Evolutionary conservation across 352 stramenopile genomes (phyloP).

Genomic region (Phytophthora fragariaefolia): DNA sequence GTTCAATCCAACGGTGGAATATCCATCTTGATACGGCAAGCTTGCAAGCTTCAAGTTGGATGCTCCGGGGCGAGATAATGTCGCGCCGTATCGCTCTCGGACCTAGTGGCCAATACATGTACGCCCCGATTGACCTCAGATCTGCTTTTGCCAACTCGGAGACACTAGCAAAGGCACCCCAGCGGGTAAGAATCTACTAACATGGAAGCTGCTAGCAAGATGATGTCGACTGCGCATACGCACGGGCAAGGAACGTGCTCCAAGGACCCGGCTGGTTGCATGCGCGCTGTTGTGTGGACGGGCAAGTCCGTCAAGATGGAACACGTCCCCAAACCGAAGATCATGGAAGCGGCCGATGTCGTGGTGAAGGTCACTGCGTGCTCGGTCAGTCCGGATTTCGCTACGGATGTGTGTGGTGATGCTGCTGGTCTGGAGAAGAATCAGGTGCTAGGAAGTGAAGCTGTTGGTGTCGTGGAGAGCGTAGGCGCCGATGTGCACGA

Average conservation of each 20-base stretch:
- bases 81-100: conserved; percentile 20
- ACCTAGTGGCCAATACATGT: too few relatives aligned
- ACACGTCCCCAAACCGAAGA: conserved; percentile 61
- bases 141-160: conserved; percentile 32
- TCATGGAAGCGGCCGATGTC: conserved; percentile 57
- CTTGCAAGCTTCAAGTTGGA: conserved; percentile 16
- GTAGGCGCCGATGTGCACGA: conserved; percentile 57
- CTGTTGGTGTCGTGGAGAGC: conserved; percentile 63
- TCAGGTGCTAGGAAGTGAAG: conserved; percentile 75
- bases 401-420: conserved; percentile 47
- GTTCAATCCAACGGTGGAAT: conserved; percentile 20
- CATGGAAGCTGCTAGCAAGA: conserved; percentile 39
- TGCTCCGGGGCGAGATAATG: conserved; percentile 17
- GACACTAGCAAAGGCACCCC: conserved; percentile 10
- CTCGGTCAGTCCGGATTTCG: conserved; percentile 66
- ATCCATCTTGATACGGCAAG: conserved; percentile 5
- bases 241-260: conserved; percentile 37
- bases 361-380: conserved; percentile 72
- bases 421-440: conserved; percentile 57
- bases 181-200: neutral
- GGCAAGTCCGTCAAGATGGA: conserved; percentile 64
- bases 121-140: too few relatives aligned
- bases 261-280: conserved; percentile 48
- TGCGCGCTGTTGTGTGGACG: conserved; percentile 69
- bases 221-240: conserved; percentile 33